Conservation (phyloP, 139 green algal genomes). For the Nannochloris sp. region DNA sequence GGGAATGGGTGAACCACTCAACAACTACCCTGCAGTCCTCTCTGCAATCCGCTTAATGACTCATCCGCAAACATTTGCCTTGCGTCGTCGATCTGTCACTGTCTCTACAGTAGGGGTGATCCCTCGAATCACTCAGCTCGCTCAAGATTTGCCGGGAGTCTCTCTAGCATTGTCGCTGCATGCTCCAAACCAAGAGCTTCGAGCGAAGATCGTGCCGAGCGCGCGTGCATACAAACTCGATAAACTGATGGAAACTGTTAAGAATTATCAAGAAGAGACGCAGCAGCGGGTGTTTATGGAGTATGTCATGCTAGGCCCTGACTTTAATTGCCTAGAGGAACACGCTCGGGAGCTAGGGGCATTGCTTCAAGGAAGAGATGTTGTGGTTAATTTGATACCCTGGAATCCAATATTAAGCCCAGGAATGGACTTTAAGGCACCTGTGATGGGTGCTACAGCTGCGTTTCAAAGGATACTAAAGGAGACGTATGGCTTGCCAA, state of each 20-base stretch:
- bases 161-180: slow-evolving; percentile 91
- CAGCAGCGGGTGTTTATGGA: slow-evolving; percentile 79
- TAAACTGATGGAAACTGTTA: slow-evolving; percentile 73
- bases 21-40: slow-evolving; percentile 88
- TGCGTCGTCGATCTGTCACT: slow-evolving; percentile 71
- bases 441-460: slow-evolving; percentile 20
- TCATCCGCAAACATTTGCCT: slow-evolving; percentile 55
- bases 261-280: slow-evolving; percentile 52
- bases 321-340: slow-evolving; percentile 72
- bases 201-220: slow-evolving; percentile 79
- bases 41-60: slow-evolving; percentile 66
- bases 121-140: slow-evolving; percentile 62
- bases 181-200: slow-evolving; percentile 78
- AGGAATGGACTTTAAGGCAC: slow-evolving; percentile 49
- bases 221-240: slow-evolving; percentile 78
- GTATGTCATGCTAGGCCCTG: slow-evolving; percentile 85
- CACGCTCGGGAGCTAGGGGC: slow-evolving; percentile 68
- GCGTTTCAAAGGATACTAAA: slow-evolving; percentile 66
- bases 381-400: slow-evolving; percentile 87
- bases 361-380: slow-evolving; percentile 50
- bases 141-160: slow-evolving; percentile 73
- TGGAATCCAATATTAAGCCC: slow-evolving; percentile 75
- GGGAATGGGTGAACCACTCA: slow-evolving; percentile 95
- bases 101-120: slow-evolving; percentile 88
- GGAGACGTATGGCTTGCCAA: slow-evolving; percentile 55